These are phyloP conservation scores for Paecilomyces sp. DNA, from an alignment of 2,329 filamentous ascomycete genomes.

Conservation along the genomic window DNA sequence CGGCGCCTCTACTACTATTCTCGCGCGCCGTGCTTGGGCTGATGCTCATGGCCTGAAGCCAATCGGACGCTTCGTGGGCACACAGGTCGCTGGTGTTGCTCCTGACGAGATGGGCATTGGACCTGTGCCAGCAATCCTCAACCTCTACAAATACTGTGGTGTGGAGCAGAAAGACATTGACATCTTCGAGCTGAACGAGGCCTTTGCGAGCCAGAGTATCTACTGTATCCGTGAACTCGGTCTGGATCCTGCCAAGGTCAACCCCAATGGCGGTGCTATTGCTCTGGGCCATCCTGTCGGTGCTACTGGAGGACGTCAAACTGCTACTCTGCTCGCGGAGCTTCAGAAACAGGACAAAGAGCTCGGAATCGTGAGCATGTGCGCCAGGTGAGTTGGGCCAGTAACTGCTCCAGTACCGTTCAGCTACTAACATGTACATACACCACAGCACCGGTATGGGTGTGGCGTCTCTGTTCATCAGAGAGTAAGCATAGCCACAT, in stretches of 20 bases:
- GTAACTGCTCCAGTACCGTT: conserved; percentile 5
- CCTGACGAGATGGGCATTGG: conserved; percentile 89
- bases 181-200: conserved; percentile 88
- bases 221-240: conserved; percentile 68
- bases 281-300: conserved; percentile 82
- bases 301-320: conserved; percentile 76
- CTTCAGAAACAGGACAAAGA: conserved; percentile 74
- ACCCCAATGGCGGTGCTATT: conserved; percentile 87
- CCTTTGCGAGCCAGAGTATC: conserved; percentile 90
- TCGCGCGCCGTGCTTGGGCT: conserved; percentile 88
- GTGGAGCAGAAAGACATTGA: conserved; percentile 74
- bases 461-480: conserved; percentile 16
- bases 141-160: conserved; percentile 70
- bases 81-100: conserved; percentile 76
- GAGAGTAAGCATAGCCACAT: conserved; percentile 10
- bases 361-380: conserved; percentile 86
- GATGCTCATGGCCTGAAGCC: conserved; percentile 76
- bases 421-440: neutral
- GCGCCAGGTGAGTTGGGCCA: conserved; percentile 47
- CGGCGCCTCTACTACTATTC: conserved; percentile 67
- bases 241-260: conserved; percentile 61
- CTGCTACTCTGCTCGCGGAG: conserved; percentile 84
- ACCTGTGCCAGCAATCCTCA: conserved; percentile 53
- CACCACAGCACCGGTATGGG: conserved; percentile 17
- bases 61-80: conserved; percentile 82